Evolutionary conservation across 2,329 filamentous ascomycete genomes (phyloP).

Genomic region (Chalaropsis thielavioides): DNA sequence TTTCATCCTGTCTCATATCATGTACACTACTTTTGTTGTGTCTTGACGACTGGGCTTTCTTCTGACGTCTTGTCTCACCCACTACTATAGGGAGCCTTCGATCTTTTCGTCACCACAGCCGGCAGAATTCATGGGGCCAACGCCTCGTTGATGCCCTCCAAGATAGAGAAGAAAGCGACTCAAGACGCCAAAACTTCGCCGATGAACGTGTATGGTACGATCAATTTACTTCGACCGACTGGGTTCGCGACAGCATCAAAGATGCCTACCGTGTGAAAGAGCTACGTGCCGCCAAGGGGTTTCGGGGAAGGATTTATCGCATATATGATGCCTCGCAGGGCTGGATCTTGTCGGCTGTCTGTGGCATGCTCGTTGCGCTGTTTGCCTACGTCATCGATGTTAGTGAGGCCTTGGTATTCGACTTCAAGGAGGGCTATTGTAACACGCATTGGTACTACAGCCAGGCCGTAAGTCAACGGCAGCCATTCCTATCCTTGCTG

Average conservation of each 20-base stretch:
- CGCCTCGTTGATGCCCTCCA: constrained; percentile 49
- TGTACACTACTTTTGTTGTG: too few relatives aligned
- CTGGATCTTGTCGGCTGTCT: constrained; percentile 84
- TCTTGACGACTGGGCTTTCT: neutral
- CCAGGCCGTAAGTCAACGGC: constrained; percentile 40
- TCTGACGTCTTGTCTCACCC: neutral
- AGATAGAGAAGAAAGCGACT: constrained; percentile 41
- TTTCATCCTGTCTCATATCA: neutral
- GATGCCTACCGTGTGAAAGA: constrained; percentile 82
- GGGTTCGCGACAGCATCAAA: constrained; percentile 94
- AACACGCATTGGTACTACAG: constrained; percentile 53
- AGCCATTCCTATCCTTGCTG: constrained; percentile 16
- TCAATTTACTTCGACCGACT: constrained; percentile 93
- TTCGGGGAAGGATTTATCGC: constrained; percentile 62
- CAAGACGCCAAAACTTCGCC: constrained; percentile 50
- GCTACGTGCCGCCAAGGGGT: constrained; percentile 65
- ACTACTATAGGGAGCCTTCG: constrained; percentile 22
- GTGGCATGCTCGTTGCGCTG: constrained; percentile 70
- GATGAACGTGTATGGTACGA: constrained; percentile 97
- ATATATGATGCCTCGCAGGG: constrained; percentile 80
- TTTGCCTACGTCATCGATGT: constrained; percentile 84
- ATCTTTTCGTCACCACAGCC: constrained; percentile 37
- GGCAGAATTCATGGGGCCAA: constrained; percentile 43
- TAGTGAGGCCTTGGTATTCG: constrained; percentile 71
- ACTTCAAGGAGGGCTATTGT: constrained; percentile 86